Evolutionary conservation across 139 green algal genomes (phyloP).

Genomic region (Zygnema cylindricum): DNA sequence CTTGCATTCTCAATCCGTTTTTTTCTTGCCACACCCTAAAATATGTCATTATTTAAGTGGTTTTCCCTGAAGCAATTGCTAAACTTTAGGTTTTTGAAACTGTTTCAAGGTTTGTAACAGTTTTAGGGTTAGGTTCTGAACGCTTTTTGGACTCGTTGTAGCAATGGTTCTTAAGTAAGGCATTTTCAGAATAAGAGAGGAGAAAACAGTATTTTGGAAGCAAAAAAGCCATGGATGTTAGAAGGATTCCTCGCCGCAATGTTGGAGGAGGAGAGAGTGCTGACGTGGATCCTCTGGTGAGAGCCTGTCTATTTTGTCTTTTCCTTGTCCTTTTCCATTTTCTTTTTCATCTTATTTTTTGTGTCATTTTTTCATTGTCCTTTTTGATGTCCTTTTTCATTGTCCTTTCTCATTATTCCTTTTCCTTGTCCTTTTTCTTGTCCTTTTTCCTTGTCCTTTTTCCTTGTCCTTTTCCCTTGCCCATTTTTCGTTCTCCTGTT

Average conservation of each 20-base stretch:
- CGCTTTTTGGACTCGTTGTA: background rate
- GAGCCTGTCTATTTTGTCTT: too few species aligned
- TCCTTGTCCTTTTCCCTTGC: too few species aligned
- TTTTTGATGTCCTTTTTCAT: too few species aligned
- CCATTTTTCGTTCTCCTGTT: too few species aligned
- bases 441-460: too few species aligned
- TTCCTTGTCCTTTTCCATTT: too few species aligned
- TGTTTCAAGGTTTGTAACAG: too few species aligned
- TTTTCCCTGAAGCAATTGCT: too few species aligned
- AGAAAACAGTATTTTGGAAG: background rate
- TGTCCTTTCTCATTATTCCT: too few species aligned
- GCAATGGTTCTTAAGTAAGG: background rate
- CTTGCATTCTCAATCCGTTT: background rate
- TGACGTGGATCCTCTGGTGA: background rate
- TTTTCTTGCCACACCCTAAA: background rate
- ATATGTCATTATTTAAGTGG: background rate
- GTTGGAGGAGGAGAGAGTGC: background rate
- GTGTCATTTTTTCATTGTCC: background rate
- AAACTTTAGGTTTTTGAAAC: too few species aligned
- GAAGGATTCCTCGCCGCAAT: background rate
- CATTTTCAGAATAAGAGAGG: background rate
- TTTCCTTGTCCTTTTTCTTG: too few species aligned
- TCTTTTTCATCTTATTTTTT: too few species aligned
- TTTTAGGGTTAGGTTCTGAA: background rate
- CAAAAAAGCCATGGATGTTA: background rate